Percentiles rank a stretch among this genome's conserved stretches.
Conservation (phyloP, 139 green algal genomes). For the Dunaliella primolecta region DNA sequence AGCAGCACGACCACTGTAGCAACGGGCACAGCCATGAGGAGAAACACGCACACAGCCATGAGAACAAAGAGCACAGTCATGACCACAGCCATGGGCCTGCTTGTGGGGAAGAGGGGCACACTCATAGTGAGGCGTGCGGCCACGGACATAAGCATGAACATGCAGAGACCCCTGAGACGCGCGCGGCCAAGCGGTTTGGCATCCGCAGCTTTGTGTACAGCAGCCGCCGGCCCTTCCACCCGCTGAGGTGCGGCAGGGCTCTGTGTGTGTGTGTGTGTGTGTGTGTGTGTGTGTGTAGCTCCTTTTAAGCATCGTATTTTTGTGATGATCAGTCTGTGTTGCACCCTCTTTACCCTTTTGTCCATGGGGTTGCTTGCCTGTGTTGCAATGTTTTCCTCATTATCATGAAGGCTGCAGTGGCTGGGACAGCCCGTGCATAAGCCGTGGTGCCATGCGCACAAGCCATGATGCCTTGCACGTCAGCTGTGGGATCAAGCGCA, state of each 20-base stretch:
- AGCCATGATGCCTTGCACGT: too few species aligned
- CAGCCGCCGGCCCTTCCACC: slow-evolving; percentile 82
- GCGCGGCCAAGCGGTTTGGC: slow-evolving; percentile 69
- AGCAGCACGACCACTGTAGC: slow-evolving; percentile 53
- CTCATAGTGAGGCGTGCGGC: slow-evolving; percentile 12
- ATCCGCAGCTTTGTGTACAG: slow-evolving; percentile 89
- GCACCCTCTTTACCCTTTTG: too few species aligned
- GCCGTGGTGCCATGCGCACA: too few species aligned
- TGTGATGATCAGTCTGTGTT: too few species aligned
- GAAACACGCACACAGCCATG: slow-evolving; percentile 28
- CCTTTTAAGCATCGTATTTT: too few species aligned
- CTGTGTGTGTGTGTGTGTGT: neutral
- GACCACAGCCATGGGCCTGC: slow-evolving; percentile 14
- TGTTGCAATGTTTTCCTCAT: too few species aligned
- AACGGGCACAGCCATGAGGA: slow-evolving; percentile 14
- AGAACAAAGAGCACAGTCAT: slow-evolving; percentile 12
- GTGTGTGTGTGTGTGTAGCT: too few species aligned
- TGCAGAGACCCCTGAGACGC: slow-evolving; percentile 36
- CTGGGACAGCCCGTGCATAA: too few species aligned
- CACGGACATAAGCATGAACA: slow-evolving; percentile 40
- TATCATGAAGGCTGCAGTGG: too few species aligned
- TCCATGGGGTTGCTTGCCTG: too few species aligned
- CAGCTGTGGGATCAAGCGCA: too few species aligned
- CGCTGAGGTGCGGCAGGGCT: slow-evolving; percentile 72
- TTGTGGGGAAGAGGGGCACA: slow-evolving; percentile 10